Conservation (phyloP, 805 yeast genomes). For the Saturnispora dispora region DNA sequence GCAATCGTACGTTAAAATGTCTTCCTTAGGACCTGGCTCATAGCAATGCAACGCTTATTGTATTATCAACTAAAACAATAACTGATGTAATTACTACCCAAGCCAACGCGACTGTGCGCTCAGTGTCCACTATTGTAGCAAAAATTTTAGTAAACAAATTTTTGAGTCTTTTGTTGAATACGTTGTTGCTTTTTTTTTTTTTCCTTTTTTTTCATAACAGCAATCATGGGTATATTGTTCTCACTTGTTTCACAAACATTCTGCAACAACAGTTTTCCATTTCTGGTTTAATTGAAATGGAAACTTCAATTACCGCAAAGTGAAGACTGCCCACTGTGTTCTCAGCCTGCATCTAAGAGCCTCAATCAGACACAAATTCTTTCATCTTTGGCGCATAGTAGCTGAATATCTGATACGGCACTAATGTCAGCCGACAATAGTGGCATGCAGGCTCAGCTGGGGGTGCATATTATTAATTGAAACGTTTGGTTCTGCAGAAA, state of each 20-base stretch:
- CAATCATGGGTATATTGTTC: not conserved
- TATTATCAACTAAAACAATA: not conserved
- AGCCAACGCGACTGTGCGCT: not conserved
- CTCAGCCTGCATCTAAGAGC: not conserved
- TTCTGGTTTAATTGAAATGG: not conserved
- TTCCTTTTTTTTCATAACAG: not conserved
- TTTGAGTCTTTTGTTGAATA: not conserved
- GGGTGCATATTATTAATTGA: not conserved
- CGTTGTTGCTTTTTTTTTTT: too few relatives aligned
- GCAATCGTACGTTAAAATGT: not conserved
- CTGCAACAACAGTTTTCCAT: not conserved
- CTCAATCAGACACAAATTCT: not conserved
- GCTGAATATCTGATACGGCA: not conserved
- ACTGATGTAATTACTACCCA: not conserved
- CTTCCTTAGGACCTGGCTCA: not conserved
- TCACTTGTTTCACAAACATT: not conserved
- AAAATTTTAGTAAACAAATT: not conserved
- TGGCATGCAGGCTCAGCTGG: not conserved
- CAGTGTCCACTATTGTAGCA: not conserved
- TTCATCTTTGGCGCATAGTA: not conserved
- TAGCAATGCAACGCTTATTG: not conserved
- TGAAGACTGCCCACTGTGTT: not conserved
- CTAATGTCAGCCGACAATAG: not conserved
- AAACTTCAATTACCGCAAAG: not conserved
- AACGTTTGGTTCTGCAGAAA: too few relatives aligned